These are phyloP conservation scores for Diaporthe aspalathi DNA, from an alignment of 2,329 filamentous ascomycete species.

Conservation along the genomic window DNA sequence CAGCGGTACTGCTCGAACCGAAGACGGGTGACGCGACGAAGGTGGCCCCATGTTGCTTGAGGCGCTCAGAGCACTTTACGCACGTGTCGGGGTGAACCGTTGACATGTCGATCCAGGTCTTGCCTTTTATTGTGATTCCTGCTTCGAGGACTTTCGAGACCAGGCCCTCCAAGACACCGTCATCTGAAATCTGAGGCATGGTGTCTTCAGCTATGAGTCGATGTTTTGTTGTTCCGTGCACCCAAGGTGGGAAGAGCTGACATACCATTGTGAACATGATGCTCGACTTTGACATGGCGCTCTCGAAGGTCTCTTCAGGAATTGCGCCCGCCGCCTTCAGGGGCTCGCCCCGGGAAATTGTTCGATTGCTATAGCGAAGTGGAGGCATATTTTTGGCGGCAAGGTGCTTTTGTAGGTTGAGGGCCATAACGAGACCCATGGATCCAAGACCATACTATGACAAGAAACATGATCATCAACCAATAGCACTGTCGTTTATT, in stretches of 20 bases:
- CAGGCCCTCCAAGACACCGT: constrained; percentile 8
- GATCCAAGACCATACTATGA: constrained; percentile 56
- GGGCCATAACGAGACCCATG: constrained; percentile 62
- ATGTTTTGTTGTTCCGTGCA: neutral
- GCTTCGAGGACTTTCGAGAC: neutral
- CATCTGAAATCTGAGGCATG: neutral
- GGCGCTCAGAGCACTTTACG: constrained; percentile 42
- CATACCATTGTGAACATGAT: constrained; percentile 47
- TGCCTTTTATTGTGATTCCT: constrained; percentile 45
- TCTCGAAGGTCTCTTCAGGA: constrained; percentile 40
- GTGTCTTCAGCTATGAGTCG: neutral
- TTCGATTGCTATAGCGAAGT: constrained; percentile 58
- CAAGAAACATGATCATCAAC: neutral
- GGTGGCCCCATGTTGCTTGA: constrained; percentile 46
- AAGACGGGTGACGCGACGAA: constrained; percentile 62
- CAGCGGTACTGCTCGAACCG: constrained; percentile 60
- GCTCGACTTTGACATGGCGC: constrained; percentile 47
- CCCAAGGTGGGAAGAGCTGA: neutral
- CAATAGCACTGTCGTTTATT: no score
- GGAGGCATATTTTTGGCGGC: constrained; percentile 39
- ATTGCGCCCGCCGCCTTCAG: constrained; percentile 46
- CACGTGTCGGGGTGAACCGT: constrained; percentile 61
- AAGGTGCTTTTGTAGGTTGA: constrained; percentile 59
- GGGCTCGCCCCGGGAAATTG: constrained; percentile 54
- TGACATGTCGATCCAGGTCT: constrained; percentile 61